phyloP scores from a whole-genome alignment of 1,139 yeast genomes.

The Hyphopichia buzzinii region DNA sequence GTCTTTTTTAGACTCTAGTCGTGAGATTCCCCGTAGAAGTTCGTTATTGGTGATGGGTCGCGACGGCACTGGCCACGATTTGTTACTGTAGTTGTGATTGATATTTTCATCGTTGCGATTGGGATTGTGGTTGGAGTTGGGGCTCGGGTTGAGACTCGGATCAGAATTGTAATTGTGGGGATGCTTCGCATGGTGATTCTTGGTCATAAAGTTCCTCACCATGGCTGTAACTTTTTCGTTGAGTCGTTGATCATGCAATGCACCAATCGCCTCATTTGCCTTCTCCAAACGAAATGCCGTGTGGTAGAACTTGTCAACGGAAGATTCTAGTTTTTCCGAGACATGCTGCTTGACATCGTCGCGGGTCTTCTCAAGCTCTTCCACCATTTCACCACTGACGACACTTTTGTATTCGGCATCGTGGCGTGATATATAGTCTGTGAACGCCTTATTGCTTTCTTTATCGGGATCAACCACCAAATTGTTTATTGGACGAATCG shows the following conservation, averaged over 20 bases:
- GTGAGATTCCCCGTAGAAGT: constrained; percentile 19
- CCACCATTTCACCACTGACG: neutral
- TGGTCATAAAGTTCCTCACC: constrained; percentile 19
- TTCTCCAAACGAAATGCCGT: constrained; percentile 21
- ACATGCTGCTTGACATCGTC: constrained; percentile 9
- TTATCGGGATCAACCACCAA: constrained; percentile 11
- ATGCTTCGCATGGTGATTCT: constrained; percentile 9
- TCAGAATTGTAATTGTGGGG: no score
- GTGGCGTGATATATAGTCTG: constrained; percentile 2
- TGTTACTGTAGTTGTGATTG: neutral
- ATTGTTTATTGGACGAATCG: constrained; percentile 18
- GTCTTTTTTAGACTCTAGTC: constrained; percentile 11
- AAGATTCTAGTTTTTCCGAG: constrained; percentile 17
- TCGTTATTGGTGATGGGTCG: constrained; percentile 17
- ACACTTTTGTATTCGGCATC: constrained; percentile 6
- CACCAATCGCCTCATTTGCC: constrained; percentile 19
- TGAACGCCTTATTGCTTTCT: constrained; percentile 1
- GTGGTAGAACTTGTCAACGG: constrained; percentile 22
- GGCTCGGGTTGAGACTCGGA: no score
- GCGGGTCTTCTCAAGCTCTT: constrained; percentile 8
- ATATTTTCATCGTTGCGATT: no score
- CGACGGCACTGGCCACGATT: constrained; percentile 18
- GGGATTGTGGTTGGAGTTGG: no score
- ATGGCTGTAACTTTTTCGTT: constrained; percentile 17
- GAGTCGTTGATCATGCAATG: constrained; percentile 14